phyloP scores from a whole-genome alignment of 1,139 yeast genomes.

The Hyphopichia wangnamkhiaoensis region DNA sequence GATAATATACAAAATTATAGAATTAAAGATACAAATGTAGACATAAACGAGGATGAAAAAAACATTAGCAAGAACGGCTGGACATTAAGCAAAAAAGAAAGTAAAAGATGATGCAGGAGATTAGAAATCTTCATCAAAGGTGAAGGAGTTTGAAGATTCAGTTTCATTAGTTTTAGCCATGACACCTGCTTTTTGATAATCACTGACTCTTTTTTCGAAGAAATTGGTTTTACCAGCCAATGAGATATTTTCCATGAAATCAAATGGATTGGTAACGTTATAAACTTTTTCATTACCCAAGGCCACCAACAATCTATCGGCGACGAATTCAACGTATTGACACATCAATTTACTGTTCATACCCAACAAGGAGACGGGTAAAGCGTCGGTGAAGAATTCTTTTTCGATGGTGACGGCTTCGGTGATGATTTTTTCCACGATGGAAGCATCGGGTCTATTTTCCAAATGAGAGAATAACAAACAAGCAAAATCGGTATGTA shows the following conservation, averaged over 20 bases:
- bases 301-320: slow-evolving; percentile 88
- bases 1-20: no score
- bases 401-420: slow-evolving; percentile 96
- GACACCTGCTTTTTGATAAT: slow-evolving; percentile 98
- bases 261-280: slow-evolving; percentile 92
- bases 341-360: slow-evolving; percentile 92
- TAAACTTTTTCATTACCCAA: slow-evolving; percentile 88
- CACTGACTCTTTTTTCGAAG: slow-evolving; percentile 98
- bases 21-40: no score
- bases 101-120: neutral
- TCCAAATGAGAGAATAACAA: slow-evolving; percentile 88
- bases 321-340: slow-evolving; percentile 96
- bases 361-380: slow-evolving; percentile 89
- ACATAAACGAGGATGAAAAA: no score
- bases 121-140: slow-evolving; percentile 53
- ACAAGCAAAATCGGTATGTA: slow-evolving; percentile 98
- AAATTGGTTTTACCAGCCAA: slow-evolving; percentile 98
- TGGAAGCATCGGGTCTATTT: slow-evolving; percentile 78
- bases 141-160: slow-evolving; percentile 28
- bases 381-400: slow-evolving; percentile 90
- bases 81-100: neutral
- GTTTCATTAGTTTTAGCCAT: slow-evolving; percentile 56
- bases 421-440: slow-evolving; percentile 81
- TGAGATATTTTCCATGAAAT: slow-evolving; percentile 97
- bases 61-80: no score